Conservation (phyloP, 2,329 filamentous ascomycete species). For the Xylariaceae sp. region DNA sequence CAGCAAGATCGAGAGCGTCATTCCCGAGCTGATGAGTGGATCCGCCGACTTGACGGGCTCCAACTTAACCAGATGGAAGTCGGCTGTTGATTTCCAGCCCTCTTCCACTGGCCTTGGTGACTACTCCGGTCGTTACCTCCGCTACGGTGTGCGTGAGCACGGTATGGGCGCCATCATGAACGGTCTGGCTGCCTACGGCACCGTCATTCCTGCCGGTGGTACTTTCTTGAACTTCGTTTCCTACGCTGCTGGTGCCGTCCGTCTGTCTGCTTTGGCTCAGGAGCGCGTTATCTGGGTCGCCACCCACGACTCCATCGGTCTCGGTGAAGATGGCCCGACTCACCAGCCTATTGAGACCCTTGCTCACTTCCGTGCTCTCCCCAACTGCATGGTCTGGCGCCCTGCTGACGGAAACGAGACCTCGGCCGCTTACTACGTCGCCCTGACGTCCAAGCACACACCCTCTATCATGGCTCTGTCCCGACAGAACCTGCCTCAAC, state of each 20-base stretch:
- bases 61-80: slow-evolving; percentile 98
- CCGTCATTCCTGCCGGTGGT: slow-evolving; percentile 87
- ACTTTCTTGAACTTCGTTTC: slow-evolving; percentile 99
- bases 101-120: slow-evolving; percentile 81
- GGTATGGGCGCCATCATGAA: slow-evolving; percentile 92
- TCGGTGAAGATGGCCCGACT: slow-evolving; percentile 96
- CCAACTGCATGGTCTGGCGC: slow-evolving; percentile 99
- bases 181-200: slow-evolving; percentile 93
- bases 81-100: slow-evolving; percentile 95
- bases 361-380: slow-evolving; percentile 95
- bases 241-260: slow-evolving; percentile 92
- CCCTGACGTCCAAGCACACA: slow-evolving; percentile 83
- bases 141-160: slow-evolving; percentile 90
- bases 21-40: slow-evolving; percentile 92
- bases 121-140: slow-evolving; percentile 87
- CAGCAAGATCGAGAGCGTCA: slow-evolving; percentile 74
- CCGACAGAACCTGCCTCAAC: slow-evolving; percentile 96
- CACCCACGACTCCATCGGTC: slow-evolving; percentile 98
- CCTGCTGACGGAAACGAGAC: slow-evolving; percentile 98
- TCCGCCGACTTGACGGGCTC: slow-evolving; percentile 97
- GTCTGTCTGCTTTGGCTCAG: slow-evolving; percentile 88
- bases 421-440: slow-evolving; percentile 94
- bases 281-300: slow-evolving; percentile 92
- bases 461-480: slow-evolving; percentile 93
- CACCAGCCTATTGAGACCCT: slow-evolving; percentile 99